phyloP scores from a whole-genome alignment of 306 rosid species.

The Oemleria cerasiformis region DNA sequence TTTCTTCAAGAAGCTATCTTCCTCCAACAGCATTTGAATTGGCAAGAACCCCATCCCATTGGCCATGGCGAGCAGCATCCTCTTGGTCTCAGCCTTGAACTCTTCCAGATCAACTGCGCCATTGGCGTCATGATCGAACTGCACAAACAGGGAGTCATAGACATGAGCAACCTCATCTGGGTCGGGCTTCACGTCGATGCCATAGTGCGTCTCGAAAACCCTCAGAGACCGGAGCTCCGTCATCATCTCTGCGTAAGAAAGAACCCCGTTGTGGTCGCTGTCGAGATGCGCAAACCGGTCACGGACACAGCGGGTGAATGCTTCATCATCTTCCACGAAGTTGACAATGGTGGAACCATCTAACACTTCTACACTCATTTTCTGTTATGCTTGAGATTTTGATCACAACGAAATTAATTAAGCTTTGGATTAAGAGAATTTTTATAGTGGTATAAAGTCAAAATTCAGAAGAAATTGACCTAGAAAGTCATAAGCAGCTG shows the following conservation, averaged over 20 bases:
- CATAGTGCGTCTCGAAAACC: constrained; percentile 63
- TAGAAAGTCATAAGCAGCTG: background rate
- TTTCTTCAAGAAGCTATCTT: constrained; percentile 52
- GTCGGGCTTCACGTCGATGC: constrained; percentile 55
- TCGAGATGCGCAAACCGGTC: constrained; percentile 57
- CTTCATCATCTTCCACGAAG: constrained; percentile 73
- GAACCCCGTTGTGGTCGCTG: constrained; percentile 52
- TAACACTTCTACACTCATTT: constrained; percentile 72
- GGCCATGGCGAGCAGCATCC: constrained; percentile 76
- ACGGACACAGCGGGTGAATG: constrained; percentile 29
- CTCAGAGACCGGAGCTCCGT: constrained; percentile 61
- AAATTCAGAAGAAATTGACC: background rate
- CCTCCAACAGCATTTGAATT: constrained; percentile 65
- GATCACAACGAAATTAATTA: background rate
- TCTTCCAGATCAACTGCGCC: constrained; percentile 64
- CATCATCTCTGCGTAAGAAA: constrained; percentile 66
- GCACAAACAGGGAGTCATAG: constrained; percentile 53
- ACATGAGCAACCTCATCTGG: constrained; percentile 55
- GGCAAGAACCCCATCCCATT: constrained; percentile 71
- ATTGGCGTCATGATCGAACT: constrained; percentile 57
- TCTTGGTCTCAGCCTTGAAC: constrained; percentile 63
- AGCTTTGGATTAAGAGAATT: background rate
- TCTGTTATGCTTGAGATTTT: background rate
- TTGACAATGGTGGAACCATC: constrained; percentile 63
- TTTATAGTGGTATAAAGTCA: background rate